Conservation (phyloP, 345 rosid genomes). For the Boechera divaricarpa region DNA sequence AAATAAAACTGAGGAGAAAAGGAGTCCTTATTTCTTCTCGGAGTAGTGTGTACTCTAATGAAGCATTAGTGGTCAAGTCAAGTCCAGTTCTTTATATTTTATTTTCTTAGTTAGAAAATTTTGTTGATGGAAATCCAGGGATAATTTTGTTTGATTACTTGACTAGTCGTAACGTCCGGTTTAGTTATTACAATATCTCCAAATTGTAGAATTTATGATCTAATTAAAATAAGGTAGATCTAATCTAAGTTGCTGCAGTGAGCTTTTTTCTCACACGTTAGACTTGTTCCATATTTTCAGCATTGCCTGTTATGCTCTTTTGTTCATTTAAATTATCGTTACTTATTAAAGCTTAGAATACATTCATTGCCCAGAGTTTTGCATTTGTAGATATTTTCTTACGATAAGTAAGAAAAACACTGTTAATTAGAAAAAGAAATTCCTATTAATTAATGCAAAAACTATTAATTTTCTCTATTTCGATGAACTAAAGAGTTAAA, state of each 20-base stretch:
- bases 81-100: neutral
- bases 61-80: neutral
- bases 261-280: neutral
- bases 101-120: neutral
- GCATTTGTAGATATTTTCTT: constrained; percentile 11
- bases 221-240: constrained; percentile 5
- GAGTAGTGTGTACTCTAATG: neutral
- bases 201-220: neutral
- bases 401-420: neutral
- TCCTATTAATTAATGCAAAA: too few species aligned
- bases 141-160: neutral
- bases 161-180: neutral
- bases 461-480: neutral
- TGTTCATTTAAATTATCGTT: constrained; percentile 24
- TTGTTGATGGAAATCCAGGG: neutral
- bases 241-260: constrained; percentile 9
- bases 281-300: constrained; percentile 5
- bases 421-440: neutral
- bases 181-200: constrained; percentile 4
- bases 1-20: constrained; percentile 23
- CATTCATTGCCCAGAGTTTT: neutral
- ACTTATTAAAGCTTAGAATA: constrained; percentile 5
- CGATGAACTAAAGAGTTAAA: neutral
- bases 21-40: neutral
- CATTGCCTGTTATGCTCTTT: constrained; percentile 26